Base-by-base conservation (phyloP, 1,284 basidiomycete genomes). In the Malassezia equina region DNA sequence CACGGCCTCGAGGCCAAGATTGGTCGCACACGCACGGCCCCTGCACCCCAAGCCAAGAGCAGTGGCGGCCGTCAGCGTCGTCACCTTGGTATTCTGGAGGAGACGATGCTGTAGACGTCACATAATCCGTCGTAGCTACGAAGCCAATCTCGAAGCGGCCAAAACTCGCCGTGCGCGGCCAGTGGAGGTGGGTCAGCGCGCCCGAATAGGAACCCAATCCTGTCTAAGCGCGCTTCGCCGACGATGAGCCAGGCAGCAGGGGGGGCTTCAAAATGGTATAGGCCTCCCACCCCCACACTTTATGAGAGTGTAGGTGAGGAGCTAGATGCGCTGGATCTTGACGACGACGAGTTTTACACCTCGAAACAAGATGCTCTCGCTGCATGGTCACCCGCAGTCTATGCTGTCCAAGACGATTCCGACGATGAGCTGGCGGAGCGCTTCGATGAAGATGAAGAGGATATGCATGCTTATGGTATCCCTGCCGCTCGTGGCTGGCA, bases 381-480 rank as follows among this genome's bases (percentile, higher is more conserved):
- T 4, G 36, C 52, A n/a, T 55, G 52, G 48, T 51, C 53, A 24
- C 53, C 53, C 12, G 42, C 21, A 1, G 7, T 27, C 19, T 15
- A 32, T 7, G 43, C 25, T 6, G 49, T 21, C 5, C 51, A 58
- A 13, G 55, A 47, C 21, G 64, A 59, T 1, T 51, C 48, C 5
- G 64, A 66, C 7, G 32, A 51, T 12, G 61, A 63, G 39, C 24
- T 36, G 7, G 65, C 53, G 33, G 68, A 70, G 34, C 43, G 55
- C 8, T 48, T 63, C 15, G 69, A 71, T 49, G 67, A 63, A 17
- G 63, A 68, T 29, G 71, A 71, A 45, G 69, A 71, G 17, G 71
- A 73, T 48, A 71, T 73, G 69, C 71, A 73, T 25, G 71, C 71
- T n/a, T 60, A 62, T 19, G 71, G 71, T 8, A 60, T 73, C 3